These are phyloP conservation scores for Anthracocystis panici-leucophaei DNA, from an alignment of 1,284 basidiomycete genomes.

Conservation along the genomic window DNA sequence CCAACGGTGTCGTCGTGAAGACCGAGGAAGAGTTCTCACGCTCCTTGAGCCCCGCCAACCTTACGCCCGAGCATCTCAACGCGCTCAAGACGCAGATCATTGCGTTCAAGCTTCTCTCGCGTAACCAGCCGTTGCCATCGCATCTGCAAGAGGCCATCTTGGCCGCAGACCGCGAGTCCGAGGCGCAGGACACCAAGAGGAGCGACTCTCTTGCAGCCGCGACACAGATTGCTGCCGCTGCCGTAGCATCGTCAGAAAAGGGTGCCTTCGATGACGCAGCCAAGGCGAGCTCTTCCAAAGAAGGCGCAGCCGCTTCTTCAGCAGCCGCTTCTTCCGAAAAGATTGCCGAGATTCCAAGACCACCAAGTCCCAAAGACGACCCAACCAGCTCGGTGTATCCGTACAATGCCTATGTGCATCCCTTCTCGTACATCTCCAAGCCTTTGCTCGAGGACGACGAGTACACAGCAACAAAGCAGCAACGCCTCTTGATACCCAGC, in stretches of 20 bases:
- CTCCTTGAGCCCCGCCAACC: slow-evolving; percentile 54
- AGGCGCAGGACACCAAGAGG: slow-evolving; percentile 71
- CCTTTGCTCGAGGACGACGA: slow-evolving; percentile 57
- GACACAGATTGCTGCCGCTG: slow-evolving; percentile 82
- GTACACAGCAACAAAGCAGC: slow-evolving; percentile 76
- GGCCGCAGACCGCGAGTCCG: slow-evolving; percentile 64
- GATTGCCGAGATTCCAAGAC: slow-evolving; percentile 52
- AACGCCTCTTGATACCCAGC: slow-evolving; percentile 85
- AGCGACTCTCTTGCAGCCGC: slow-evolving; percentile 74
- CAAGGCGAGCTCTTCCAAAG: slow-evolving; percentile 28
- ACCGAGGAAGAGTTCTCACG: slow-evolving; percentile 40
- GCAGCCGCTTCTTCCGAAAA: slow-evolving; percentile 42
- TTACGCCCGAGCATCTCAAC: slow-evolving; percentile 84
- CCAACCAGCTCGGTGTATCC: slow-evolving; percentile 86
- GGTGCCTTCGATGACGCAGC: slow-evolving; percentile 76
- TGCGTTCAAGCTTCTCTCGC: slow-evolving; percentile 85
- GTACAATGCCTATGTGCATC: slow-evolving; percentile 92
- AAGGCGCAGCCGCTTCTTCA: slow-evolving; percentile 20
- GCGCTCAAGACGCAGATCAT: slow-evolving; percentile 88
- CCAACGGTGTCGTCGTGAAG: slow-evolving; percentile 47
- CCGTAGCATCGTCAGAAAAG: slow-evolving; percentile 67
- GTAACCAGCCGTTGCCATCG: slow-evolving; percentile 84
- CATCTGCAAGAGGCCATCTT: slow-evolving; percentile 81
- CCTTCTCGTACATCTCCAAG: slow-evolving; percentile 75
- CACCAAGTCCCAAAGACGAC: slow-evolving; percentile 74